phyloP scores from a whole-genome alignment of 352 stramenopile species.

The Phytophthora melonis region DNA sequence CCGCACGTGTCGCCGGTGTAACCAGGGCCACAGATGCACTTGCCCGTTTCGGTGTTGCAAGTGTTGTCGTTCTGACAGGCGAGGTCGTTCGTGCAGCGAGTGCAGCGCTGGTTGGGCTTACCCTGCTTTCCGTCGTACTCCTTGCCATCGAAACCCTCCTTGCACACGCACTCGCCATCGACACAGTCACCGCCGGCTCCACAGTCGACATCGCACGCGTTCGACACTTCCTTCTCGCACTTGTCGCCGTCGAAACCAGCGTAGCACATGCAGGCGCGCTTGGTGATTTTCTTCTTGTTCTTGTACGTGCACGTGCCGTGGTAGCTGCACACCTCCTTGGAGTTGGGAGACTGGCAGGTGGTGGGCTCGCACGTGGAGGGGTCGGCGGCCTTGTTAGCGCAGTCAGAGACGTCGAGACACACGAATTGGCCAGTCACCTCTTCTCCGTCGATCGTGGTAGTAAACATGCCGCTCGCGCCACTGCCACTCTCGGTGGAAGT shows the following conservation, averaged over 20 bases:
- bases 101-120: conserved; percentile 60
- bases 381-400: conserved; percentile 63
- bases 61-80: conserved; percentile 63
- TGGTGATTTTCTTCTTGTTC: conserved; percentile 65
- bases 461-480: conserved; percentile 49
- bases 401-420: conserved; percentile 69
- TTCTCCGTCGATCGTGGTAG: conserved; percentile 62
- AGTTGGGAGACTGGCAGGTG: conserved; percentile 49
- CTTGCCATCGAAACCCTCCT: conserved; percentile 56
- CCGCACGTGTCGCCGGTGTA: conserved; percentile 63
- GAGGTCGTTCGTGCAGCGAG: conserved; percentile 59
- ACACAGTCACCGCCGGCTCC: conserved; percentile 61
- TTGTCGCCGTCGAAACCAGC: conserved; percentile 55
- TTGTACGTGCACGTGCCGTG: conserved; percentile 82
- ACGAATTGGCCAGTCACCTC: conserved; percentile 65
- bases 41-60: conserved; percentile 62
- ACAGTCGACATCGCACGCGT: conserved; percentile 66
- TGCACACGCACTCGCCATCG: conserved; percentile 59
- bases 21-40: conserved; percentile 59
- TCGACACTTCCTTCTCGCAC: conserved; percentile 57
- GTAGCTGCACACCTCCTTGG: conserved; percentile 67
- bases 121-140: conserved; percentile 53
- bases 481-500: conserved; percentile 36
- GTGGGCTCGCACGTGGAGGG: conserved; percentile 47
- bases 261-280: conserved; percentile 64